A percentile compares a stretch with the other conserved stretches of the same genome.
Evolutionary conservation across 2,329 filamentous ascomycete species (phyloP).

Genomic region (Kalaharituber pfeilii): DNA sequence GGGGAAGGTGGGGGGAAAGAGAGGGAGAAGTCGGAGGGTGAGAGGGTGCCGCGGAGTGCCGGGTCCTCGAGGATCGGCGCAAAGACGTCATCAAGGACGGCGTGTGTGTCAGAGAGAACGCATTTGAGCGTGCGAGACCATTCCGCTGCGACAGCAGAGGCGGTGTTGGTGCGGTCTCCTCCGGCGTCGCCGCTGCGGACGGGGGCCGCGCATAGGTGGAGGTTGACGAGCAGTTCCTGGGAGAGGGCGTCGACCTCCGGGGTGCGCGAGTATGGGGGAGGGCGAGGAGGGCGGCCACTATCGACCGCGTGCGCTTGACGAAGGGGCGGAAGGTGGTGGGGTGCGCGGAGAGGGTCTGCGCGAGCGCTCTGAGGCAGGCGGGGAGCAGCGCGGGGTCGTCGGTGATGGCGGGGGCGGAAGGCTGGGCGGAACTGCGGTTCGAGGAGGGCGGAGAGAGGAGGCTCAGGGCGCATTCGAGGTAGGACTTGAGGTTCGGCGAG

Average conservation of each 20-base stretch:
- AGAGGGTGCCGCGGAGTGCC: not conserved
- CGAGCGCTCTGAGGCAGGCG: constrained; percentile 15
- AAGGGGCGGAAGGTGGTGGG: constrained; percentile 22
- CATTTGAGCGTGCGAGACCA: constrained; percentile 11
- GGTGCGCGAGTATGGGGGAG: not conserved
- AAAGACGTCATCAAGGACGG: constrained; percentile 10
- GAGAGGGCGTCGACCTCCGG: constrained; percentile 7
- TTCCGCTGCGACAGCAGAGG: constrained; percentile 12
- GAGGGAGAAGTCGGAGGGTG: not conserved
- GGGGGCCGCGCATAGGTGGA: constrained; percentile 12
- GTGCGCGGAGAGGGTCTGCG: constrained; percentile 18
- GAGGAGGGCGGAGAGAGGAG: constrained; percentile 4
- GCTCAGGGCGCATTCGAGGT: constrained; percentile 12
- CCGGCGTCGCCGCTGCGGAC: constrained; percentile 3
- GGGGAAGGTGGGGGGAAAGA: not conserved
- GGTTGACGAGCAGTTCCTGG: constrained; percentile 10
- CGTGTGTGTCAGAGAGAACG: constrained; percentile 8
- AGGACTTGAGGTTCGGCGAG: constrained; percentile 19
- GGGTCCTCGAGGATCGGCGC: constrained; percentile 10
- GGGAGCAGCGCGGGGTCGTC: constrained; percentile 4
- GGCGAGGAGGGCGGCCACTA: constrained; percentile 1
- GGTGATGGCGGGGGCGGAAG: constrained; percentile 1
- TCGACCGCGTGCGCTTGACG: constrained; percentile 9
- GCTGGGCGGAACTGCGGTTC: constrained; percentile 5
- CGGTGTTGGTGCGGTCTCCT: constrained; percentile 8